Conservation (phyloP, 1,284 basidiomycete species). For the Pseudozyma sp. region DNA sequence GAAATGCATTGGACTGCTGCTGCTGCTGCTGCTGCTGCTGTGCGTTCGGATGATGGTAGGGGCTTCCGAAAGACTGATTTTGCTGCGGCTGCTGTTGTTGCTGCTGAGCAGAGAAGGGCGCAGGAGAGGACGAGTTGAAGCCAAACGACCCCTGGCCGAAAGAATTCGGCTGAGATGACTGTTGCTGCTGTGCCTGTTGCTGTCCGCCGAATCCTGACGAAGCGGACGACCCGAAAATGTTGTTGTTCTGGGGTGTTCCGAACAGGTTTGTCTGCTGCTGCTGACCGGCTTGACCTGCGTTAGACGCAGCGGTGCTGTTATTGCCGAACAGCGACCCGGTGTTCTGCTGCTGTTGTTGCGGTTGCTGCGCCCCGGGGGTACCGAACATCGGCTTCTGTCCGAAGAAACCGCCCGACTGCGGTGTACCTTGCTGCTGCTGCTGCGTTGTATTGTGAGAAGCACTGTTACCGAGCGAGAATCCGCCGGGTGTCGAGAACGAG, state of each 20-base stretch:
- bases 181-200: conserved; percentile 18
- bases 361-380: conserved; percentile 35
- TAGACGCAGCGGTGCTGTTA: conserved; percentile 15
- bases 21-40: conserved; percentile 11
- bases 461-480: conserved; percentile 41
- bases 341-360: conserved; percentile 22
- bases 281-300: conserved; percentile 12
- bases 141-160: conserved; percentile 23
- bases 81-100: conserved; percentile 10
- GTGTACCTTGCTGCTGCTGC: conserved; percentile 27
- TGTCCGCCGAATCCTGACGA: conserved; percentile 22
- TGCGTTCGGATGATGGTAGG: conserved; percentile 22
- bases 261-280: conserved; percentile 15
- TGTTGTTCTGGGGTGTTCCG: conserved; percentile 37
- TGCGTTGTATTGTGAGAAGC: conserved; percentile 13
- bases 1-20: conserved; percentile 15
- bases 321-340: conserved; percentile 30
- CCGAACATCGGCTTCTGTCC: conserved; percentile 54
- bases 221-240: conserved; percentile 21
- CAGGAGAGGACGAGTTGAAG: conserved; percentile 29
- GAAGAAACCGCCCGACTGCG: conserved; percentile 26
- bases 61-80: conserved; percentile 29
- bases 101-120: conserved; percentile 24
- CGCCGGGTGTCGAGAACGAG: conserved; percentile 29
- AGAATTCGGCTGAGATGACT: conserved; percentile 12